Evolutionary conservation across 2,329 filamentous ascomycete species (phyloP).

Genomic region (Colletotrichum lini): DNA sequence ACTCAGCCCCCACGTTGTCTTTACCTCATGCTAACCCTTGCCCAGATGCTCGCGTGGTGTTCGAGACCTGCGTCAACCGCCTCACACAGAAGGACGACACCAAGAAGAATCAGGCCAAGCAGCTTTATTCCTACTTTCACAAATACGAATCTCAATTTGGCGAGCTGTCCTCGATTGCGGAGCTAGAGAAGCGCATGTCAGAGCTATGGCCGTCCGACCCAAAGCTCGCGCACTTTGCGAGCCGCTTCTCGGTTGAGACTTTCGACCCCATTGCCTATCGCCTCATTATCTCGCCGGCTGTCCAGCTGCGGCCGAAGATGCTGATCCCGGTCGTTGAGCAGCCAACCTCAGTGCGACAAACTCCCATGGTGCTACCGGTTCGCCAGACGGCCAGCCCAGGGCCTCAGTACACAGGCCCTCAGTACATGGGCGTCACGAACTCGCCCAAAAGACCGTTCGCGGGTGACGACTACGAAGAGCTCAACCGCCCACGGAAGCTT

Average conservation of each 20-base stretch:
- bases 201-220: constrained; percentile 94
- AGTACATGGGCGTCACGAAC: constrained; percentile 63
- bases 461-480: constrained; percentile 79
- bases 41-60: constrained; percentile 91
- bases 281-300: constrained; percentile 84
- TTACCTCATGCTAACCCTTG: constrained; percentile 41
- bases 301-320: constrained; percentile 80
- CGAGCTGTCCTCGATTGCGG: constrained; percentile 90
- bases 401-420: constrained; percentile 63
- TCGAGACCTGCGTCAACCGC: constrained; percentile 92
- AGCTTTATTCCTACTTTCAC: constrained; percentile 92
- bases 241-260: constrained; percentile 78
- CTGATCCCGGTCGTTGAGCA: constrained; percentile 70
- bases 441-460: constrained; percentile 75
- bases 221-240: constrained; percentile 79
- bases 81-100: constrained; percentile 81
- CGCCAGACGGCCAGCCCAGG: constrained; percentile 59
- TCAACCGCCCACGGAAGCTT: constrained; percentile 86
- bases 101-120: constrained; percentile 80
- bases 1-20: no score
- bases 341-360: constrained; percentile 60
- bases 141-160: constrained; percentile 96
- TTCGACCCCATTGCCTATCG: constrained; percentile 89
- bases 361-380: constrained; percentile 55
- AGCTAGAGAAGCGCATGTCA: constrained; percentile 92